A percentile compares a stretch with the other conserved stretches of the same genome.
These are phyloP conservation scores for Pseudonectria foliicola DNA, from an alignment of 2,329 filamentous ascomycete species.

Conservation along the genomic window DNA sequence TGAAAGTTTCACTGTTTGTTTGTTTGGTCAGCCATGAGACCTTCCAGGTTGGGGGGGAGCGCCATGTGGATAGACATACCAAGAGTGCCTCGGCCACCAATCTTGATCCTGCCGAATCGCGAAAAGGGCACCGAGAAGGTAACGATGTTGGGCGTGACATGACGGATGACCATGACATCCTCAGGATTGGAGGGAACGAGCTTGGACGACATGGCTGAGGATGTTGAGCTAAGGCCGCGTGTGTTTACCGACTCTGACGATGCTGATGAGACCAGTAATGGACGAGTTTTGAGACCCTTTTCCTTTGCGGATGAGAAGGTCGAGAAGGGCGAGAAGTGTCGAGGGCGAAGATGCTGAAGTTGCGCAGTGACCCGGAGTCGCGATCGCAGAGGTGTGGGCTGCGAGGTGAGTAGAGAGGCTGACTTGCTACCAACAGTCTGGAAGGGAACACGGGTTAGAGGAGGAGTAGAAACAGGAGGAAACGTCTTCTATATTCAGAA, in stretches of 20 bases:
- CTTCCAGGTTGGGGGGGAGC: neutral
- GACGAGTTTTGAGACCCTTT: neutral
- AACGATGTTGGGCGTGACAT: constrained; percentile 70
- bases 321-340: no score
- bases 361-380: no score
- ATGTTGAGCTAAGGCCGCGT: constrained; percentile 8
- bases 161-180: constrained; percentile 83
- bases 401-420: no score
- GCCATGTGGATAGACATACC: constrained; percentile 42
- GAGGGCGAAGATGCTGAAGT: no score
- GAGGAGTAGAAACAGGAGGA: no score
- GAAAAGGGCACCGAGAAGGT: constrained; percentile 79
- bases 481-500: no score
- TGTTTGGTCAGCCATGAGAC: no score
- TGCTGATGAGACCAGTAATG: neutral
- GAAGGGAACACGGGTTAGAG: no score
- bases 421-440: no score
- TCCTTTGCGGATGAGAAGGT: no score
- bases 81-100: constrained; percentile 83
- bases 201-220: constrained; percentile 48
- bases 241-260: neutral
- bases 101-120: constrained; percentile 69
- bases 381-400: no score
- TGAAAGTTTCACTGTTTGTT: constrained; percentile 60
- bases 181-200: constrained; percentile 65